Conservation (phyloP, 2,329 filamentous ascomycete genomes). For the Cladosporium sp. region DNA sequence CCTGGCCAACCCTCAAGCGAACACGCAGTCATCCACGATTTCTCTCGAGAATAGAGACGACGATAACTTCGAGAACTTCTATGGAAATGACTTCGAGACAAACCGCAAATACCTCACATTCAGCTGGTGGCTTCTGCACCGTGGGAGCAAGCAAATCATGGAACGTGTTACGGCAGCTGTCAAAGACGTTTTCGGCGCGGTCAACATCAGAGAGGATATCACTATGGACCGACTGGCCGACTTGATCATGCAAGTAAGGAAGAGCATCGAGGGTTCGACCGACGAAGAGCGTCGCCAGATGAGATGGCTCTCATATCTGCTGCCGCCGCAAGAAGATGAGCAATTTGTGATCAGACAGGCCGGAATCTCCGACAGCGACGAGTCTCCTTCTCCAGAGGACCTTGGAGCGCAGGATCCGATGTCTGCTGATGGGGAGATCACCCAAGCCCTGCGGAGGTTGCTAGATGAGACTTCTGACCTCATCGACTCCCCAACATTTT, state of each 20-base stretch:
- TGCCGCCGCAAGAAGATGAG: constrained; percentile 74
- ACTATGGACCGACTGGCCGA: constrained; percentile 73
- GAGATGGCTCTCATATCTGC: constrained; percentile 76
- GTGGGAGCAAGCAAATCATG: constrained; percentile 79
- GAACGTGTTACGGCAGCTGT: constrained; percentile 78
- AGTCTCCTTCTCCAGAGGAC: constrained; percentile 21
- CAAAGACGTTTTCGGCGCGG: constrained; percentile 76
- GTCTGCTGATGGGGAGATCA: constrained; percentile 25
- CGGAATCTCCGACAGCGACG: constrained; percentile 54
- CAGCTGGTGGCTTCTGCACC: constrained; percentile 95
- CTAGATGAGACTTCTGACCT: constrained; percentile 95
- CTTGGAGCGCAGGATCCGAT: constrained; percentile 16
- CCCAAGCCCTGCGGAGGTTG: constrained; percentile 65
- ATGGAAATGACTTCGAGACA: constrained; percentile 91
- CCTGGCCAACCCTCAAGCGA: constrained; percentile 65
- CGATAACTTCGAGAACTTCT: constrained; percentile 71
- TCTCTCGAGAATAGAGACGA: constrained; percentile 91
- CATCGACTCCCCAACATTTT: constrained; percentile 87
- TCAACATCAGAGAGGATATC: constrained; percentile 84
- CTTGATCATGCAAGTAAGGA: constrained; percentile 75
- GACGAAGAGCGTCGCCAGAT: constrained; percentile 56
- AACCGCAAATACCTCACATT: constrained; percentile 93
- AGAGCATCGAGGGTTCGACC: constrained; percentile 71
- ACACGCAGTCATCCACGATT: constrained; percentile 64
- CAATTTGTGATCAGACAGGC: constrained; percentile 79